Percentiles rank a stretch among this genome's conserved stretches.
Evolutionary conservation across 2,329 filamentous ascomycete genomes (phyloP).

Genomic region (Ophioceras dolichostomum): DNA sequence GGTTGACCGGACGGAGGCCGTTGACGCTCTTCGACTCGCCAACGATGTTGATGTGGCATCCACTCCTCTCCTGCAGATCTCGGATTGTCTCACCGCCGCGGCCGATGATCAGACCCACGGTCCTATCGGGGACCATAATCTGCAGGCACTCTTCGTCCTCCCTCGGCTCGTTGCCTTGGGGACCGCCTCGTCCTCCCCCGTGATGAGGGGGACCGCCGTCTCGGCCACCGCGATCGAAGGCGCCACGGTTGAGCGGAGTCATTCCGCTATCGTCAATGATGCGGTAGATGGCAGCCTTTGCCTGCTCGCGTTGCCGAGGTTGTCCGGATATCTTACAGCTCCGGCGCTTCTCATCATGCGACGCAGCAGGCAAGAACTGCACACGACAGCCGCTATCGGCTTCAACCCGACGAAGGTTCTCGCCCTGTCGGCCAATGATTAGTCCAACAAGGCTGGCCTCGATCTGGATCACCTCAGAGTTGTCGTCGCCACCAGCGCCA

Average conservation of each 20-base stretch:
- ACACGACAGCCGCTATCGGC: conserved; percentile 71
- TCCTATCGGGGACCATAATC: conserved; percentile 91
- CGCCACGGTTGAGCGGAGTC: conserved; percentile 32
- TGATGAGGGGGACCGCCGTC: no score
- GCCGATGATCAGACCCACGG: conserved; percentile 88
- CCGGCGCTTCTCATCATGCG: conserved; percentile 58
- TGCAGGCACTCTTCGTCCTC: conserved; percentile 80
- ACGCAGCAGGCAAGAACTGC: conserved; percentile 71
- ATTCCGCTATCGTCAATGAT: conserved; percentile 81
- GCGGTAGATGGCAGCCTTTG: conserved; percentile 71
- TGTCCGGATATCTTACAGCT: conserved; percentile 79
- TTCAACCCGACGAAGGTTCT: conserved; percentile 79
- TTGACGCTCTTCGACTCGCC: conserved; percentile 89
- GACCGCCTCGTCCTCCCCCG: no score
- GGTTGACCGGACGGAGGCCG: conserved; percentile 76
- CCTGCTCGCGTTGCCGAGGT: conserved; percentile 58
- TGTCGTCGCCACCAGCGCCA: conserved; percentile 42
- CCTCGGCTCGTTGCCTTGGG: conserved; percentile 49
- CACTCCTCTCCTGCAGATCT: conserved; percentile 80
- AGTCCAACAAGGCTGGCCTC: conserved; percentile 79
- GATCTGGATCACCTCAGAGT: conserved; percentile 72
- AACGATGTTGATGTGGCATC: conserved; percentile 94
- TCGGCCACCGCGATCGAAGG: conserved; percentile 29
- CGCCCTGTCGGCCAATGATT: conserved; percentile 82
- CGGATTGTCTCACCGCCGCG: conserved; percentile 86